These are phyloP conservation scores for Crithidia acanthocephali DNA, from an alignment of 208 protist genomes.

Conservation along the genomic window DNA sequence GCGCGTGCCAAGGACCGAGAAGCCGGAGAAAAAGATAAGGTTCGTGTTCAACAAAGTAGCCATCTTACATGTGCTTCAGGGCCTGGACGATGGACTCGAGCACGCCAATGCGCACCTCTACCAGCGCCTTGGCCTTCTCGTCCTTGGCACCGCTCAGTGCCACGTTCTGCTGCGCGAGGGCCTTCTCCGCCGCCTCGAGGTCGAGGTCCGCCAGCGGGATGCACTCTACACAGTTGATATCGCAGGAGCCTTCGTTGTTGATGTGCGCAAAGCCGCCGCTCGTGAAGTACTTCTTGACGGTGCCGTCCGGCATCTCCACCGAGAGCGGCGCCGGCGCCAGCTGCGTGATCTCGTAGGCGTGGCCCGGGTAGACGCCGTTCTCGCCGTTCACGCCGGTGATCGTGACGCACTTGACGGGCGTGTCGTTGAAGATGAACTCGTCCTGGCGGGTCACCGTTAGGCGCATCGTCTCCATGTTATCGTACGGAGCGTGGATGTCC, in stretches of 20 bases:
- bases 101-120: slow-evolving; percentile 84
- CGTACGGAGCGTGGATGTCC: slow-evolving; percentile 80
- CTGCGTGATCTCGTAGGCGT: slow-evolving; percentile 90
- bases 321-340: slow-evolving; percentile 71
- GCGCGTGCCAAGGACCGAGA: neutral
- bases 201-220: slow-evolving; percentile 86
- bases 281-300: slow-evolving; percentile 80
- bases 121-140: slow-evolving; percentile 82
- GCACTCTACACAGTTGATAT: slow-evolving; percentile 92
- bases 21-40: neutral
- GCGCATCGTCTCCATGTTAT: slow-evolving; percentile 81
- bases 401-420: slow-evolving; percentile 85
- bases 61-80: slow-evolving; percentile 42
- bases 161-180: slow-evolving; percentile 74
- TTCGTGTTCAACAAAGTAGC: neutral
- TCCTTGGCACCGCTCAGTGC: slow-evolving; percentile 65
- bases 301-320: slow-evolving; percentile 82
- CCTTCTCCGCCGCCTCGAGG: slow-evolving; percentile 75
- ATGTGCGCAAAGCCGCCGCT: slow-evolving; percentile 92
- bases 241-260: slow-evolving; percentile 92
- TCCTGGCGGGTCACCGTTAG: slow-evolving; percentile 92
- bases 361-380: slow-evolving; percentile 85
- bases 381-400: slow-evolving; percentile 82
- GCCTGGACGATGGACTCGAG: slow-evolving; percentile 76
- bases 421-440: slow-evolving; percentile 86